Conservation (phyloP, 2,329 filamentous ascomycete species). For the Fusarium brachygibbosum region DNA sequence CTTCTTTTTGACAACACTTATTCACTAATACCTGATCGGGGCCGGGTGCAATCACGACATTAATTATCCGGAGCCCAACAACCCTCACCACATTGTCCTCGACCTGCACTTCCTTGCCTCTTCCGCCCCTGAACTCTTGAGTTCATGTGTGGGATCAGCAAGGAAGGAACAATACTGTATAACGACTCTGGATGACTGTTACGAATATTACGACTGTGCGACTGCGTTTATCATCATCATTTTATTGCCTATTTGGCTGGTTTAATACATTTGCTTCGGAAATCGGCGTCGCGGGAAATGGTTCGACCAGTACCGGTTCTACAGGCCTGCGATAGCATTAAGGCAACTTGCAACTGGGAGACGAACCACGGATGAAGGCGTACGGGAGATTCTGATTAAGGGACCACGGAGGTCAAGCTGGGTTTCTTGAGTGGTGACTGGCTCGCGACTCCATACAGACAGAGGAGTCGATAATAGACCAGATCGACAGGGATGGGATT, state of each 20-base stretch:
- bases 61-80: constrained; percentile 26
- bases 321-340: constrained; percentile 26
- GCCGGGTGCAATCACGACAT: constrained; percentile 26
- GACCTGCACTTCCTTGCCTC: background rate
- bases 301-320: constrained; percentile 16
- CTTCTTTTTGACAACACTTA: constrained; percentile 33
- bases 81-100: constrained; percentile 6
- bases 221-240: constrained; percentile 43
- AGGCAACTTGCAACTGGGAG: constrained; percentile 36
- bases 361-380: constrained; percentile 39
- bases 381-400: constrained; percentile 32
- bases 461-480: constrained; percentile 26
- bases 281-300: constrained; percentile 47
- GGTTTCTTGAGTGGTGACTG: constrained; percentile 28
- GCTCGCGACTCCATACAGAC: constrained; percentile 4
- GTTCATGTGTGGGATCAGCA: constrained; percentile 7
- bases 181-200: constrained; percentile 50
- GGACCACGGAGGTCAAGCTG: constrained; percentile 29
- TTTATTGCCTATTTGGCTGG: constrained; percentile 42
- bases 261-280: constrained; percentile 46
- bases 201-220: constrained; percentile 47
- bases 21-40: constrained; percentile 44
- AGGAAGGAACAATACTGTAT: constrained; percentile 39
- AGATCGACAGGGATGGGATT: constrained; percentile 20
- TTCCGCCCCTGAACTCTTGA: constrained; percentile 11